Base-by-base conservation (phyloP, 73 alveolate genomes). In the Breviolum minutum region DNA sequence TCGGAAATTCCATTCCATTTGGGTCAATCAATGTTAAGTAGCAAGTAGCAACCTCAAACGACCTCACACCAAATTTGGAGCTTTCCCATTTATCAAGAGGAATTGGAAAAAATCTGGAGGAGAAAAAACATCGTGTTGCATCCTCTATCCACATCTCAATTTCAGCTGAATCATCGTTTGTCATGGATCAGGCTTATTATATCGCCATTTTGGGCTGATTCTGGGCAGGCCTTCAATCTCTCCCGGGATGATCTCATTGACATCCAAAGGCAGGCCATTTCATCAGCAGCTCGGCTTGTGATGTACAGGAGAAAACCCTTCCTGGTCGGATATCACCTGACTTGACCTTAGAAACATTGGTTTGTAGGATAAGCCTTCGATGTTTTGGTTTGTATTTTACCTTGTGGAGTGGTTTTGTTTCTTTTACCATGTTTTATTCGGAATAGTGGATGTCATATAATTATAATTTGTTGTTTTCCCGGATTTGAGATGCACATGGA, bases 261-360 rank as follows among this genome's bases (percentile, higher is more conserved):
- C 73, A 79, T 94, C 94, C 99, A 94, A 63, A 84, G 94, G 61
- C 94, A 94, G 40, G 99, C 99, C 2, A 94, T 94, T 73, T 73
- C 10, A 66, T 94, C 99, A 3, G 92, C 63, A 7, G 66, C 95
- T 64, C 27, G 95, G 69, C 71, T 7, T 32, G 27, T 77, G 32
- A 71, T 12, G 82, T 17, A n/a, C 29, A 20, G 32, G 29, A 48
- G 0, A 30, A 77, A 6, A 77, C 63, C 63, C n/a, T 22, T 68
- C 77, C 1, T 68, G n/a, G 77, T 22, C 17, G 24, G n/a, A 22
- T 4, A 22, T 68, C 24, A 22, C n/a, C n/a, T 17, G 77, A 68
- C 24, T 6, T 17, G 77, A 22, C 77, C 77, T 17, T 68, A 14
- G 77, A 14, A 40, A 40, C 24, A 68, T 68, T 1, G 24, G 77